These are phyloP conservation scores for Arthrobotrys megalospora DNA, from an alignment of 2,329 filamentous ascomycete genomes.

Conservation along the genomic window DNA sequence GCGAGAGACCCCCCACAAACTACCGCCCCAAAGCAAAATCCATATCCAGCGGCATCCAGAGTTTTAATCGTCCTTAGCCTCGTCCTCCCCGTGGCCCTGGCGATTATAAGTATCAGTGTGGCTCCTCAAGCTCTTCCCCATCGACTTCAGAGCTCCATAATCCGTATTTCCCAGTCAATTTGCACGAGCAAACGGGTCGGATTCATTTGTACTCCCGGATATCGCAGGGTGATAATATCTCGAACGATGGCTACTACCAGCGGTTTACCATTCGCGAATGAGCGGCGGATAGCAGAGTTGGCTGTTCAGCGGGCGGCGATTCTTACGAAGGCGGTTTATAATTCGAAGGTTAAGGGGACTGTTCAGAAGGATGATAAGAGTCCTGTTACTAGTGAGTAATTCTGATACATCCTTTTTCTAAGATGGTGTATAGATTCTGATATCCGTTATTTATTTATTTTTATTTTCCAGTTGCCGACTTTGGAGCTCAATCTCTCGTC, in stretches of 20 bases:
- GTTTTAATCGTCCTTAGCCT: background rate
- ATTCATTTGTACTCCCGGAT: slow-evolving; percentile 27
- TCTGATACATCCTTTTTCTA: background rate
- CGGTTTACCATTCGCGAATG: slow-evolving; percentile 76
- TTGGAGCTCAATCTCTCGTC: slow-evolving; percentile 96
- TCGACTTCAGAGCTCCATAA: background rate
- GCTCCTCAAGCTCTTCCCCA: slow-evolving; percentile 25
- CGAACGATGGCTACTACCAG: slow-evolving; percentile 41
- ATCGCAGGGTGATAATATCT: background rate
- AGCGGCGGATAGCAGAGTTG: slow-evolving; percentile 86
- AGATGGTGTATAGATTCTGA: too few species aligned
- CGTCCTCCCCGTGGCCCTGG: slow-evolving; percentile 26
- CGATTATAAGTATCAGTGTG: slow-evolving; percentile 33
- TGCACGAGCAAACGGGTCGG: slow-evolving; percentile 9
- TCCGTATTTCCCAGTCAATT: background rate
- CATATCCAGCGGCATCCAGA: background rate
- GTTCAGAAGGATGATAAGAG: slow-evolving; percentile 95
- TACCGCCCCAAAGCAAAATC: background rate
- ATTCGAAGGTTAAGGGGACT: slow-evolving; percentile 94
- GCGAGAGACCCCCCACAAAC: slow-evolving; percentile 1
- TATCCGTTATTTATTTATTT: background rate
- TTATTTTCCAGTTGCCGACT: slow-evolving; percentile 79
- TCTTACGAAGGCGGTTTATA: slow-evolving; percentile 82
- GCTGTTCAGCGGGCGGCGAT: slow-evolving; percentile 87
- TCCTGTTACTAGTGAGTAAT: slow-evolving; percentile 80